phyloP scores from a whole-genome alignment of 2,329 filamentous ascomycete species.

The Colletotrichum lupini region DNA sequence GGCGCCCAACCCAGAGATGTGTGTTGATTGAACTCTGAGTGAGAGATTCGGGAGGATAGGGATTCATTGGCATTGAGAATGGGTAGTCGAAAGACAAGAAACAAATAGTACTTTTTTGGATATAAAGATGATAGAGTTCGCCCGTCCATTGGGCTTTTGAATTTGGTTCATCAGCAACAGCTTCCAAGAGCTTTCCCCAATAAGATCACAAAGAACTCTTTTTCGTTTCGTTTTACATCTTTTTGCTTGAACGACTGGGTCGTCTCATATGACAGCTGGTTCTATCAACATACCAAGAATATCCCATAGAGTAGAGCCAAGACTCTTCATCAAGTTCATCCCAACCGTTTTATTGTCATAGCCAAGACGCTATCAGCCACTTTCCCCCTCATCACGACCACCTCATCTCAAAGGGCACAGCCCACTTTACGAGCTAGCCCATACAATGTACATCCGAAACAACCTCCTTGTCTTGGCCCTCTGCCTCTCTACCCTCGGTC shows the following conservation, averaged over 20 bases:
- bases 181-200: constrained; percentile 1
- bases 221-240: not conserved
- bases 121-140: constrained; percentile 22
- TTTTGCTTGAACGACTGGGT: constrained; percentile 8
- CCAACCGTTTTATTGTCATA: not conserved
- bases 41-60: not conserved
- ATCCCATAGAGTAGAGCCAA: constrained; percentile 2
- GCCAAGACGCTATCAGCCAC: constrained; percentile 8
- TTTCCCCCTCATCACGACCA: not conserved
- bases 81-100: not conserved
- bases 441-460: constrained; percentile 24
- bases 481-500: not conserved
- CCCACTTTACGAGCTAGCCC: not conserved
- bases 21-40: not conserved
- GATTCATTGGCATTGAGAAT: not conserved
- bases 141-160: not conserved
- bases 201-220: not conserved
- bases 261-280: constrained; percentile 27
- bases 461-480: constrained; percentile 25
- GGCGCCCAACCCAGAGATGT: not conserved
- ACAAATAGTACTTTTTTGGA: not conserved
- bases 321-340: not conserved
- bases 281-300: not conserved
- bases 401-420: not conserved
- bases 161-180: constrained; percentile 11